Base-by-base conservation (phyloP, 805 yeast species). In the Barnettozyma sucrosica region DNA sequence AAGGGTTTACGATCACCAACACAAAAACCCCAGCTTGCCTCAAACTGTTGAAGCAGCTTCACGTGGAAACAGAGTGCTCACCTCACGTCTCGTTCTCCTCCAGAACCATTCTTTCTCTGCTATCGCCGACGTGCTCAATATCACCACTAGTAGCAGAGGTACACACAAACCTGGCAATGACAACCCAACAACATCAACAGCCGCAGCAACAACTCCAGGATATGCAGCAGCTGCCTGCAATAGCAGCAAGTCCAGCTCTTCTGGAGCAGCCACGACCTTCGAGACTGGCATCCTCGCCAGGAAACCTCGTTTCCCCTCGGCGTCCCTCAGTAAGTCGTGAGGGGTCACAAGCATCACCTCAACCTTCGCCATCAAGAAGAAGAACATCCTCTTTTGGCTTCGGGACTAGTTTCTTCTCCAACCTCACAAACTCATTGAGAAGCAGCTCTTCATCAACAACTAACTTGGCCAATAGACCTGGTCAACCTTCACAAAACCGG, bases 311-410 rank as follows among this genome's bases (percentile, higher is more conserved):
- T n/a, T 32, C 44, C 11, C 32, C 46, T 10, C 44, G 24, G 11
- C 50, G 48, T 11, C 51, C 53, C 7, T 26, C 53, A 8, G 11
- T 36, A 10, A 42, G 39, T 10, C 47, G 38, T 14, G 39, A 45
- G 3, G 36, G 36, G 16, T 44, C 47, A 9, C 44, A 48, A 24
- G 46, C 44, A 14, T 39, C 52, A 10, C 47, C 50, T 11, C 50
- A 47, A 24, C 44, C 49, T 14, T 49, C 51, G 10, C 51, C 53
- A 23, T 49, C 45, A 26, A 52, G 65, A 45, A 51, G 65, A 52
- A 51, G 65, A 41, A 56, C 59, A 0, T 57, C 63, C 0, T 58
- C 63, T 2, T 57, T 61, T 43, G 64, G 62, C 16, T 59, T 60
- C 36, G 58, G 57, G 19, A 46, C 61, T 2, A 55, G 36, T 45